Percentiles rank a stretch among this genome's conserved stretches.
Conservation (phyloP, 2,329 filamentous ascomycete species). For the Colletotrichum limetticola region DNA sequence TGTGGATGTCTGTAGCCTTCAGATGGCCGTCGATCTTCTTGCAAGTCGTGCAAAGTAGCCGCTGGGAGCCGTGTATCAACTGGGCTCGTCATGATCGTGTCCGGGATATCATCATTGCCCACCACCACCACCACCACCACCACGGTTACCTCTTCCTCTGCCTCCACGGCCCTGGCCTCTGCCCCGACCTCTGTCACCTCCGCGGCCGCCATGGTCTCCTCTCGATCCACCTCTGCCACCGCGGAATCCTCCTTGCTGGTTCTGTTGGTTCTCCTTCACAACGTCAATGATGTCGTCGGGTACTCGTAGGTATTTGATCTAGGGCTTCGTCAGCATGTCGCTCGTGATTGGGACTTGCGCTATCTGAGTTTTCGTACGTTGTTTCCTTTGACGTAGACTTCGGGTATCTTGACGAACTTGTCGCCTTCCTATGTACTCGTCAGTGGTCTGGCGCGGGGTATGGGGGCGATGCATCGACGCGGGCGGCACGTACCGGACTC, state of each 20-base stretch:
- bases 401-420: constrained; percentile 89
- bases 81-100: constrained; percentile 6
- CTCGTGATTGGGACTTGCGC: background rate
- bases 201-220: constrained; percentile 67
- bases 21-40: background rate
- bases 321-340: constrained; percentile 38
- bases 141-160: constrained; percentile 29
- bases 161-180: constrained; percentile 57
- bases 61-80: background rate
- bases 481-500: constrained; percentile 69
- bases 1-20: background rate
- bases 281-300: constrained; percentile 96
- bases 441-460: constrained; percentile 29
- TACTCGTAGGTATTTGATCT: constrained; percentile 99
- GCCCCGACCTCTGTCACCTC: constrained; percentile 66
- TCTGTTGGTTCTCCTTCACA: constrained; percentile 91
- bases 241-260: constrained; percentile 70
- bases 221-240: constrained; percentile 72
- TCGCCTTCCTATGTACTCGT: constrained; percentile 79
- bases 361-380: constrained; percentile 72
- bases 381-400: constrained; percentile 97
- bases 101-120: constrained; percentile 16
- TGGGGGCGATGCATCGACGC: background rate
- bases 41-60: background rate
- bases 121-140: constrained; percentile 26